phyloP scores from a whole-genome alignment of 768 basidiomycete genomes.

The Agaricus sinodeliciosus region DNA sequence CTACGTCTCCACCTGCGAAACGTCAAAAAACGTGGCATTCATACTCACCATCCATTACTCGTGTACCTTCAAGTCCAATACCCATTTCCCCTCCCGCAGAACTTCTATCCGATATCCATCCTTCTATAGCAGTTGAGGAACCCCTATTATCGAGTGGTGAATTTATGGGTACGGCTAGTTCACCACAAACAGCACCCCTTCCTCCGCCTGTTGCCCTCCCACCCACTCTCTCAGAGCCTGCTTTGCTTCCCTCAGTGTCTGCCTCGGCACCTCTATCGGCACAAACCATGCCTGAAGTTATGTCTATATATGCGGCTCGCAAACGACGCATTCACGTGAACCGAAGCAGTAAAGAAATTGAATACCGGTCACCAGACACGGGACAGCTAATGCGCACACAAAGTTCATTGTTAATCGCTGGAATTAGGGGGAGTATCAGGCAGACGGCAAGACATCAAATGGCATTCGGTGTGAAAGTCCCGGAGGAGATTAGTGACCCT shows the following conservation, averaged over 20 bases:
- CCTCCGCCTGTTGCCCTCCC: not conserved
- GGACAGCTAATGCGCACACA: constrained; percentile 2
- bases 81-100: constrained; percentile 1
- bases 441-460: constrained; percentile 7
- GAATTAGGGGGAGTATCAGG: constrained; percentile 5
- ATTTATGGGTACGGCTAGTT: constrained; percentile 1
- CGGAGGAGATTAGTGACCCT: constrained; percentile 4
- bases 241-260: not conserved
- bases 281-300: not conserved
- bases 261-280: not conserved
- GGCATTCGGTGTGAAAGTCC: constrained; percentile 9
- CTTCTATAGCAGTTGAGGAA: not conserved
- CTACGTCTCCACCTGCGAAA: constrained; percentile 1
- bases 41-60: not conserved
- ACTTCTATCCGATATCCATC: not conserved
- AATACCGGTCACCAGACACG: constrained; percentile 6
- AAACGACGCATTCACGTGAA: constrained; percentile 21
- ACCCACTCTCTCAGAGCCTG: not conserved
- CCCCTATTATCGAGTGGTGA: not conserved
- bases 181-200: constrained; percentile 14
- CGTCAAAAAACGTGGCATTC: constrained; percentile 1
- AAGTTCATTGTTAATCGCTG: constrained; percentile 4
- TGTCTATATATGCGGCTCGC: not conserved
- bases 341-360: not conserved
- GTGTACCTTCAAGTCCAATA: not conserved